Conservation (phyloP, 2,329 filamentous ascomycete genomes). For the Moelleriella libera region DNA sequence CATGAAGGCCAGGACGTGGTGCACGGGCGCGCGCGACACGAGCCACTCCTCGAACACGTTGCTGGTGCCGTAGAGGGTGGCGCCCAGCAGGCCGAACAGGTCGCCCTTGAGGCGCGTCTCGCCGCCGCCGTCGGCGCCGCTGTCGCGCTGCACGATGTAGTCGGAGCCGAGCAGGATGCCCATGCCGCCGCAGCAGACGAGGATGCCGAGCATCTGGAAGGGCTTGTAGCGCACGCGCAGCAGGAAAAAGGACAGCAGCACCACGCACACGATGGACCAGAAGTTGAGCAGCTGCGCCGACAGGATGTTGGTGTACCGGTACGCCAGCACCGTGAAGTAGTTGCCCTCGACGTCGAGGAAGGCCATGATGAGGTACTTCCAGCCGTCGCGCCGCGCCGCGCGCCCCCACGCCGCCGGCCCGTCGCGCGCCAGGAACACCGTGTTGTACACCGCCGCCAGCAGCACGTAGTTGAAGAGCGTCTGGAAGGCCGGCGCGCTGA, state of each 20-base stretch:
- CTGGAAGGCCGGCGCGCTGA: conserved; percentile 88
- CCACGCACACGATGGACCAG: conserved; percentile 92
- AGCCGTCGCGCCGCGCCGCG: conserved; percentile 58
- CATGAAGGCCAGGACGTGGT: conserved; percentile 87
- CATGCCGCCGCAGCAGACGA: conserved; percentile 83
- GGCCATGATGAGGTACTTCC: conserved; percentile 86
- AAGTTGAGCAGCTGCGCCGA: conserved; percentile 95
- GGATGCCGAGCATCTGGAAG: conserved; percentile 73
- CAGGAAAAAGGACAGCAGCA: conserved; percentile 68
- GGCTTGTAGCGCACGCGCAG: conserved; percentile 81
- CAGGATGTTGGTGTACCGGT: conserved; percentile 81
- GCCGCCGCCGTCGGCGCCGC: conserved; percentile 47
- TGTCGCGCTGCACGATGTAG: conserved; percentile 58
- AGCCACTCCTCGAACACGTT: conserved; percentile 95
- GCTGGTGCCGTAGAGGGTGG: conserved; percentile 78
- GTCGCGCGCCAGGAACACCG: conserved; percentile 65
- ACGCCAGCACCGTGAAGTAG: conserved; percentile 93
- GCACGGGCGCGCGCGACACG: conserved; percentile 71
- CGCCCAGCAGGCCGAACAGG: conserved; percentile 77
- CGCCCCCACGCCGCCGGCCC: conserved; percentile 56
- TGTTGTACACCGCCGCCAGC: conserved; percentile 68
- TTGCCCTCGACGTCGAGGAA: conserved; percentile 95
- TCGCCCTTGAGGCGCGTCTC: conserved; percentile 71
- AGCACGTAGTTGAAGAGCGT: conserved; percentile 89
- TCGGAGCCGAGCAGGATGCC: conserved; percentile 78